Evolutionary conservation across 2,329 filamentous ascomycete genomes (phyloP).

Genomic region (Fusarium pseudograminearum): DNA sequence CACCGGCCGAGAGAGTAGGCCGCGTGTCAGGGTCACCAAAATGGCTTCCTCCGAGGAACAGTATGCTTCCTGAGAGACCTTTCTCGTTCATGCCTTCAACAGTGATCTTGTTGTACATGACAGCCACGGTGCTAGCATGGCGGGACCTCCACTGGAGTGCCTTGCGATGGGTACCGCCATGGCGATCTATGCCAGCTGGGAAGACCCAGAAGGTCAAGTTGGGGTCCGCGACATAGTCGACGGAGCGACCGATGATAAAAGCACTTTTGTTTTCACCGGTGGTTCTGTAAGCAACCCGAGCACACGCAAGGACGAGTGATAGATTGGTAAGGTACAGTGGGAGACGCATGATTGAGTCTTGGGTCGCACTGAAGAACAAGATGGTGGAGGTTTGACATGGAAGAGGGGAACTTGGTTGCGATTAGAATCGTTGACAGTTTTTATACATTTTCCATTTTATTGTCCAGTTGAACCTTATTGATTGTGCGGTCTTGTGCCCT

Average conservation of each 20-base stretch:
- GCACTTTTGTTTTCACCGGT: neutral
- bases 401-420: neutral
- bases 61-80: conserved; percentile 27
- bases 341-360: neutral
- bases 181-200: conserved; percentile 23
- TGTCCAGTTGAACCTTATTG: no score
- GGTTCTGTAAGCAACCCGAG: conserved; percentile 19
- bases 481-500: no score
- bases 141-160: conserved; percentile 29
- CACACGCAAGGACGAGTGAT: conserved; percentile 4
- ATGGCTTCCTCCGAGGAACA: conserved; percentile 35
- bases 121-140: conserved; percentile 28
- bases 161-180: conserved; percentile 10
- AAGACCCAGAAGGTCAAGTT: conserved; percentile 32
- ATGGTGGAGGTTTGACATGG: neutral
- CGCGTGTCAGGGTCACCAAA: conserved; percentile 5
- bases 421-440: no score
- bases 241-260: conserved; percentile 26
- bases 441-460: neutral
- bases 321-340: conserved; percentile 1
- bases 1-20: conserved; percentile 21
- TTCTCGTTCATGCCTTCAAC: conserved; percentile 32
- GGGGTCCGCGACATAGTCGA: conserved; percentile 19
- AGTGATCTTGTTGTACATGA: conserved; percentile 29
- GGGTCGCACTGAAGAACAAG: neutral